Percentiles rank a stretch among this genome's conserved stretches.
Evolutionary conservation across 2,329 filamentous ascomycete genomes (phyloP).

Genomic region (Elsinoe batatas): DNA sequence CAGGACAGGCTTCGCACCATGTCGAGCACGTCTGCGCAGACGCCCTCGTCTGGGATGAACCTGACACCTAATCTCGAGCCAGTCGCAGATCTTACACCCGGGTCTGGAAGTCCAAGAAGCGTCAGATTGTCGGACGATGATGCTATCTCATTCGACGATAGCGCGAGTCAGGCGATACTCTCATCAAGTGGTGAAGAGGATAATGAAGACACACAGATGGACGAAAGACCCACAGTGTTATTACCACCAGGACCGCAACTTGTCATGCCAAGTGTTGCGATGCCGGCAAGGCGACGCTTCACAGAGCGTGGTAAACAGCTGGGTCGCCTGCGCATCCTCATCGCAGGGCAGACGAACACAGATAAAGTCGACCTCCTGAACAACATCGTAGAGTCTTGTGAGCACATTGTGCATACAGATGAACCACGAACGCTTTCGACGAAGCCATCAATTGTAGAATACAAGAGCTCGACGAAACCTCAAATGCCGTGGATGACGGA

Average conservation of each 20-base stretch:
- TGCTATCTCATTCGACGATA: conserved; percentile 43
- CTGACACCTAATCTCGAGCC: conserved; percentile 40
- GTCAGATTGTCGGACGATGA: conserved; percentile 50
- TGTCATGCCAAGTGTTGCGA: conserved; percentile 94
- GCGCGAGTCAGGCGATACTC: conserved; percentile 44
- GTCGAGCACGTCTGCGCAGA: conserved; percentile 24
- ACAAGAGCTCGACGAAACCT: conserved; percentile 10
- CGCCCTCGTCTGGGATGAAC: conserved; percentile 39
- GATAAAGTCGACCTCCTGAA: conserved; percentile 88
- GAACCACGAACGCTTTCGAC: conserved; percentile 27
- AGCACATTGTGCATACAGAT: conserved; percentile 92
- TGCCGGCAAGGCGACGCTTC: conserved; percentile 82
- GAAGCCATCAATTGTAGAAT: background rate
- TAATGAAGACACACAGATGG: conserved; percentile 33
- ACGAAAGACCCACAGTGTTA: conserved; percentile 19
- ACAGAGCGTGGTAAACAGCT: conserved; percentile 76
- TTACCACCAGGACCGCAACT: conserved; percentile 53
- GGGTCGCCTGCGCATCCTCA: conserved; percentile 78
- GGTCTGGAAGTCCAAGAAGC: conserved; percentile 49
- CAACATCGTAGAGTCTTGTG: conserved; percentile 74
- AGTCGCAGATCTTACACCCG: conserved; percentile 49
- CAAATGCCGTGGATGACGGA: conserved; percentile 26
- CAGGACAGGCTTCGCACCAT: conserved; percentile 22
- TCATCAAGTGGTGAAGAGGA: conserved; percentile 48
- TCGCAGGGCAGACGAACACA: conserved; percentile 68